phyloP scores from a whole-genome alignment of 139 green algal species.

The Medakamo hakoo region DNA sequence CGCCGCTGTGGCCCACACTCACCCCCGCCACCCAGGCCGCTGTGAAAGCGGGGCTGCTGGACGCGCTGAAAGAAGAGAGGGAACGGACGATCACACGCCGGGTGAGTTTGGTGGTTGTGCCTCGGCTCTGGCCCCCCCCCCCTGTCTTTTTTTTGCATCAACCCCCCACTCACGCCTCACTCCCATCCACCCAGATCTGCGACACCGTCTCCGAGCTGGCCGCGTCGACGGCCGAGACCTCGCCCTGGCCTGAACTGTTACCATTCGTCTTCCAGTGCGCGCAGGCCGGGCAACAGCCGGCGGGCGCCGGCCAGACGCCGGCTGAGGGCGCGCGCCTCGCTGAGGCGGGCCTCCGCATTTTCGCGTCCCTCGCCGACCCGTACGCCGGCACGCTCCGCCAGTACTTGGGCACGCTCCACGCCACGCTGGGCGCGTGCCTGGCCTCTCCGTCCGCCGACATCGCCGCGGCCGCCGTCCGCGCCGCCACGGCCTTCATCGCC shows the following conservation, averaged over 20 bases:
- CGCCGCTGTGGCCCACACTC: conserved; percentile 49
- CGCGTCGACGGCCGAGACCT: conserved; percentile 29
- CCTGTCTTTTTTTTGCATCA: not conserved
- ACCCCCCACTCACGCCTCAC: not conserved
- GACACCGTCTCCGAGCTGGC: conserved; percentile 74
- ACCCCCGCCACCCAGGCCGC: conserved; percentile 17
- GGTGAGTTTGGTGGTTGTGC: conserved; percentile 5
- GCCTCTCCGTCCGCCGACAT: conserved; percentile 24
- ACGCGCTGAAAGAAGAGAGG: conserved; percentile 36
- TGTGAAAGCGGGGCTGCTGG: conserved; percentile 50
- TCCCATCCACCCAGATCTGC: conserved; percentile 39
- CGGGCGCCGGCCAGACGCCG: conserved; percentile 6
- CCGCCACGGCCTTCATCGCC: conserved; percentile 53
- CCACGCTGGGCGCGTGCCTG: conserved; percentile 26
- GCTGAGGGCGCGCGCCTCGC: conserved; percentile 14
- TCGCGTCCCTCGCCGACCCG: conserved; percentile 59
- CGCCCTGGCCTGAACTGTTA: conserved; percentile 81
- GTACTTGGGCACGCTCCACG: conserved; percentile 42
- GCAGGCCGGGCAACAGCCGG: conserved; percentile 17
- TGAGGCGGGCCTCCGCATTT: conserved; percentile 45
- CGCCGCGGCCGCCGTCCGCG: conserved; percentile 50
- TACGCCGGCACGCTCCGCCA: conserved; percentile 39
- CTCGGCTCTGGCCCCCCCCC: not conserved
- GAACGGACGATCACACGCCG: conserved; percentile 23
- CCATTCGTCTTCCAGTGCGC: conserved; percentile 75